These are phyloP conservation scores for Nemania abortiva DNA, from an alignment of 2,329 filamentous ascomycete species.

Conservation along the genomic window DNA sequence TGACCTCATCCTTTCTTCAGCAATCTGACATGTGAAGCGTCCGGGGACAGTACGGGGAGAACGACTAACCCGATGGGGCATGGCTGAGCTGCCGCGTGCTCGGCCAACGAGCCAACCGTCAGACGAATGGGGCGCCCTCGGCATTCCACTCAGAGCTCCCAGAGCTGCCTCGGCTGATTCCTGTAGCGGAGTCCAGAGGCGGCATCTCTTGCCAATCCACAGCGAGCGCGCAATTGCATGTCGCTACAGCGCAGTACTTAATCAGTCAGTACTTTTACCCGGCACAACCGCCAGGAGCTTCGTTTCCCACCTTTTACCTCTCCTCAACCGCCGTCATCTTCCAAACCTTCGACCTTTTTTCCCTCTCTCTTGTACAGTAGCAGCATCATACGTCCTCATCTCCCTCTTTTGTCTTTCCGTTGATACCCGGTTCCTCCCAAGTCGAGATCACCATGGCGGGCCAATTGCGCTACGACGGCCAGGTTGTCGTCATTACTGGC, in stretches of 20 bases:
- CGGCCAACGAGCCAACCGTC: slow-evolving; percentile 21
- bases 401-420: slow-evolving; percentile 14
- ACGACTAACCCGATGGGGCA: slow-evolving; percentile 32
- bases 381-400: neutral
- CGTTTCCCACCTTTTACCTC: slow-evolving; percentile 8
- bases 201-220: slow-evolving; percentile 39
- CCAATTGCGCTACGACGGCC: slow-evolving; percentile 80
- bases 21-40: slow-evolving; percentile 47
- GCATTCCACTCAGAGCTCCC: slow-evolving; percentile 48
- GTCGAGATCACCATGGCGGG: slow-evolving; percentile 48
- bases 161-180: slow-evolving; percentile 51
- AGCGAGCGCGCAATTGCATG: slow-evolving; percentile 13
- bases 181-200: slow-evolving; percentile 41
- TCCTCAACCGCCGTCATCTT: slow-evolving; percentile 15
- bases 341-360: neutral
- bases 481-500: slow-evolving; percentile 89
- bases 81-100: slow-evolving; percentile 30
- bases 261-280: slow-evolving; percentile 39
- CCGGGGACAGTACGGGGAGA: no score
- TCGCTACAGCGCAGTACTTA: slow-evolving; percentile 13
- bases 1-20: slow-evolving; percentile 45
- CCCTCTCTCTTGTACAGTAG: neutral
- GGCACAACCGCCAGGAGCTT: slow-evolving; percentile 21
- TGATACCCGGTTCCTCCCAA: slow-evolving; percentile 25
- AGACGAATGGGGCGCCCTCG: slow-evolving; percentile 41